These are phyloP conservation scores for Gastrolobium bilobum DNA, from an alignment of 306 rosid genomes.

Conservation along the genomic window DNA sequence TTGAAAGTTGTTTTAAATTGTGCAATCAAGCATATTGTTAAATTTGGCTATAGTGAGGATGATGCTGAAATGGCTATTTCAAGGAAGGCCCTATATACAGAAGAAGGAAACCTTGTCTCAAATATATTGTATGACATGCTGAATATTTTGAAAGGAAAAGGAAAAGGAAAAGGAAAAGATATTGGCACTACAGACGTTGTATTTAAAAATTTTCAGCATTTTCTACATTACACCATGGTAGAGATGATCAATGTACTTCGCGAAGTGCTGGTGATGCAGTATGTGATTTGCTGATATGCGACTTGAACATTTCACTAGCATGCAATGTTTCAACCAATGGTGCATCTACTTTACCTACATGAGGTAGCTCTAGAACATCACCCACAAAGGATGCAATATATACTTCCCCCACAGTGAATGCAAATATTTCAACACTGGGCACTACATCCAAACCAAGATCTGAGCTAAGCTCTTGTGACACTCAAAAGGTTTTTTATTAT, in stretches of 20 bases:
- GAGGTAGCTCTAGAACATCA: no score
- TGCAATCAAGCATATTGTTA: constrained; percentile 60
- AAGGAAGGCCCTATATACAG: constrained; percentile 61
- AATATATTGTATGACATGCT: constrained; percentile 56
- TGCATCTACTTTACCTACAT: no score
- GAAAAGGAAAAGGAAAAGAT: constrained; percentile 45
- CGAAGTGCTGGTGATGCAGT: constrained; percentile 73
- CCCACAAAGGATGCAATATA: no score
- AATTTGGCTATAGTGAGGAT: constrained; percentile 60
- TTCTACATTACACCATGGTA: constrained; percentile 62
- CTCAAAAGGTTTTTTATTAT: no score
- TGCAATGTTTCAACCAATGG: constrained; percentile 13
- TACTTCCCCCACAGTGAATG: no score
- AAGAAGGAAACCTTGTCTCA: constrained; percentile 56
- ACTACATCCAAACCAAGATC: no score
- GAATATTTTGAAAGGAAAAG: constrained; percentile 51
- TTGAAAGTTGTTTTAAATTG: constrained; percentile 58
- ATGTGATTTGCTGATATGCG: constrained; percentile 74
- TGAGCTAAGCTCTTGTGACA: no score
- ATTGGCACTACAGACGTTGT: background rate
- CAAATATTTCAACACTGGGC: no score
- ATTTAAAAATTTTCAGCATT: constrained; percentile 59
- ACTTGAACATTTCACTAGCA: constrained; percentile 70
- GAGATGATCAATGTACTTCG: constrained; percentile 71
- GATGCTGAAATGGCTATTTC: constrained; percentile 54